Percentiles rank a stretch among this genome's conserved stretches.
These are phyloP conservation scores for Glarea lozoyensis DNA, from an alignment of 495 filamentous ascomycete genomes.

Conservation along the genomic window DNA sequence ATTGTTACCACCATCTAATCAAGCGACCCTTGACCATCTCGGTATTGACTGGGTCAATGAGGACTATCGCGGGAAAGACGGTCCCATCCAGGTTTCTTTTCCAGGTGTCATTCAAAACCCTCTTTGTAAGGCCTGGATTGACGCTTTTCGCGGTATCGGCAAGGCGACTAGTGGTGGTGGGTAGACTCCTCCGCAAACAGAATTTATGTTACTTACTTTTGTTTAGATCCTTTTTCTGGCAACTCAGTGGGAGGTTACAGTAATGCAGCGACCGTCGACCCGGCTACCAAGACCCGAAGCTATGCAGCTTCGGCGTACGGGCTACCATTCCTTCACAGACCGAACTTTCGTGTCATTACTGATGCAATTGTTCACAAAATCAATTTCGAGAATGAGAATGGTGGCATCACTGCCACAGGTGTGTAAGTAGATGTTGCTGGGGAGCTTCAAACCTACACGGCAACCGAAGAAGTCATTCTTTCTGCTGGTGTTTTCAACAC, in stretches of 20 bases:
- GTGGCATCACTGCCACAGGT: neutral
- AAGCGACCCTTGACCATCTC: neutral
- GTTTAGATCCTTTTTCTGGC: slow-evolving; percentile 17
- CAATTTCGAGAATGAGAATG: slow-evolving; percentile 24
- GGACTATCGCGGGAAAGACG: neutral
- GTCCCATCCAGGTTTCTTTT: neutral
- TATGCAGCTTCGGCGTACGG: slow-evolving; percentile 30
- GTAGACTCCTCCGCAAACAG: neutral
- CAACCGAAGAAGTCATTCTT: slow-evolving; percentile 13
- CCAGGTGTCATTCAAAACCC: neutral
- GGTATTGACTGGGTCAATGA: neutral
- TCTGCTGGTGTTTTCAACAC: slow-evolving; percentile 10
- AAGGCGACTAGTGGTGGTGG: slow-evolving; percentile 25
- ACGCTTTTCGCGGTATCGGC: slow-evolving; percentile 13
- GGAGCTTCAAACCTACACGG: neutral
- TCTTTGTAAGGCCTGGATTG: slow-evolving; percentile 21
- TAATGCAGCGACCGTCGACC: slow-evolving; percentile 35
- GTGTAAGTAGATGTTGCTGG: slow-evolving; percentile 28
- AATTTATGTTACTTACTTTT: neutral
- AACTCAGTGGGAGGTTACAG: slow-evolving; percentile 34
- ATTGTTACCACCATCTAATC: neutral
- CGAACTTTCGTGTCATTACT: slow-evolving; percentile 37
- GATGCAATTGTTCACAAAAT: slow-evolving; percentile 35
- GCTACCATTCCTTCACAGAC: slow-evolving; percentile 23
- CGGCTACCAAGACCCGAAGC: slow-evolving; percentile 27